These are phyloP conservation scores for Pseudocercospora crystallina DNA, from an alignment of 2,329 filamentous ascomycete species.

Conservation along the genomic window DNA sequence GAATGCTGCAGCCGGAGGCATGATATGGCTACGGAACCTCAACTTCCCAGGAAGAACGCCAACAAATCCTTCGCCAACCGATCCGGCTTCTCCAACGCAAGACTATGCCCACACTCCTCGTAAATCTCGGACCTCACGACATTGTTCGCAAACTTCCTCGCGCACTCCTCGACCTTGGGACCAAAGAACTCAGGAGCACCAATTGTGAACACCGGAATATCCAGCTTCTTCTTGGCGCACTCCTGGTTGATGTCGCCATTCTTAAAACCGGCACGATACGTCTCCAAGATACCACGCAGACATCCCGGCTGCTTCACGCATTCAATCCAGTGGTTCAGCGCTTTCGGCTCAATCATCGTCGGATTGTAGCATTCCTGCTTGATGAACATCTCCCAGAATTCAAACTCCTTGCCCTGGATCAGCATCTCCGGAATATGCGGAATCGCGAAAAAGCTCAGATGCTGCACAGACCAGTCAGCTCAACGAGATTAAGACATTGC, in stretches of 20 bases:
- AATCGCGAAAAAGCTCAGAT: conserved; percentile 38
- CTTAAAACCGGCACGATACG: conserved; percentile 36
- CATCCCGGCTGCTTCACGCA: conserved; percentile 35
- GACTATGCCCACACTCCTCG: conserved; percentile 37
- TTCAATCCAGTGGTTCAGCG: conserved; percentile 36
- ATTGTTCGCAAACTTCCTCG: conserved; percentile 32
- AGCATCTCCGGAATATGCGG: conserved; percentile 43
- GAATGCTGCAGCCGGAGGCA: too few relatives aligned
- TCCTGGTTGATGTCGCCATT: conserved; percentile 35
- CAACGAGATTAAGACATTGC: background rate
- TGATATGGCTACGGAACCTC: too few relatives aligned
- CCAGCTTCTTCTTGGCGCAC: conserved; percentile 31
- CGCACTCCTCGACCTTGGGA: conserved; percentile 33
- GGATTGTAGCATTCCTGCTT: conserved; percentile 43
- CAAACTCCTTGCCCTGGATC: conserved; percentile 39
- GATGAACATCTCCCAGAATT: conserved; percentile 44
- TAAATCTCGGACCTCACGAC: conserved; percentile 35
- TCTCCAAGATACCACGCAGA: conserved; percentile 37
- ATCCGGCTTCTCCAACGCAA: conserved; percentile 38
- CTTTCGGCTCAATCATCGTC: conserved; percentile 35
- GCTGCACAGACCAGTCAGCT: conserved; percentile 17
- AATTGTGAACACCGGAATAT: conserved; percentile 36
- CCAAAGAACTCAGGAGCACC: conserved; percentile 40
- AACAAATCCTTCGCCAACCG: conserved; percentile 29
- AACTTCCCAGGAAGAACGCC: conserved; percentile 26